Percentiles rank a stretch among this genome's conserved stretches.
Conservation (phyloP, 2,329 filamentous ascomycete genomes). For the Colletotrichum liriopes region DNA sequence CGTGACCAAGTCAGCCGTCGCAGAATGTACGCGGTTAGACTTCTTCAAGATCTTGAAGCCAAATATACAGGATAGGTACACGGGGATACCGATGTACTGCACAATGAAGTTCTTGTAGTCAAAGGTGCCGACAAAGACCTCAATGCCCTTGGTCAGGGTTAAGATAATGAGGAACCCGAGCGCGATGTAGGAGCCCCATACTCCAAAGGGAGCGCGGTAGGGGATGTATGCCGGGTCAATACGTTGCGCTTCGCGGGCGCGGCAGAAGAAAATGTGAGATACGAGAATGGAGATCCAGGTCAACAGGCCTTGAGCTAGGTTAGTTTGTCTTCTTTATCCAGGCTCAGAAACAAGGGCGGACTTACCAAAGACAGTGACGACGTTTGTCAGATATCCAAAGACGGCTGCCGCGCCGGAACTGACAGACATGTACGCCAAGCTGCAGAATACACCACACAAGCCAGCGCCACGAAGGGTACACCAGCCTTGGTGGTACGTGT, state of each 20-base stretch:
- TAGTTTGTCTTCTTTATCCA: not conserved
- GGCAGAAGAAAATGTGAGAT: constrained; percentile 57
- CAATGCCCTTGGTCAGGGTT: constrained; percentile 25
- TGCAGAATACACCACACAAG: constrained; percentile 54
- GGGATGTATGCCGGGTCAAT: constrained; percentile 54
- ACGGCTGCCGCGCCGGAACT: constrained; percentile 55
- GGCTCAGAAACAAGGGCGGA: rapidly evolving
- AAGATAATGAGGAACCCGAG: constrained; percentile 20
- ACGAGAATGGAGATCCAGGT: constrained; percentile 58
- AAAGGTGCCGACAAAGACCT: constrained; percentile 30
- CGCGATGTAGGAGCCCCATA: constrained; percentile 25
- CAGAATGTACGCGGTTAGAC: not conserved
- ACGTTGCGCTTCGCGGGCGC: constrained; percentile 55
- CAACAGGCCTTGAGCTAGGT: not conserved
- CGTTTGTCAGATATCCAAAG: constrained; percentile 54
- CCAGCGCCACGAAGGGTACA: constrained; percentile 59
- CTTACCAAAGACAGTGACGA: constrained; percentile 33
- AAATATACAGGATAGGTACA: constrained; percentile 20
- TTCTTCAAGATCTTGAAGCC: constrained; percentile 21
- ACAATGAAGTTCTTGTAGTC: constrained; percentile 35
- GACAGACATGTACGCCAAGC: constrained; percentile 59
- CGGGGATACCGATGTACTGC: constrained; percentile 35
- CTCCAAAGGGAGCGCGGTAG: constrained; percentile 53
- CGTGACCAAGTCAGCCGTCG: constrained; percentile 18
- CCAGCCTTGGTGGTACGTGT: constrained; percentile 54